Conservation (phyloP, 164 flowering plant genomes). For the Santalum album region DNA sequence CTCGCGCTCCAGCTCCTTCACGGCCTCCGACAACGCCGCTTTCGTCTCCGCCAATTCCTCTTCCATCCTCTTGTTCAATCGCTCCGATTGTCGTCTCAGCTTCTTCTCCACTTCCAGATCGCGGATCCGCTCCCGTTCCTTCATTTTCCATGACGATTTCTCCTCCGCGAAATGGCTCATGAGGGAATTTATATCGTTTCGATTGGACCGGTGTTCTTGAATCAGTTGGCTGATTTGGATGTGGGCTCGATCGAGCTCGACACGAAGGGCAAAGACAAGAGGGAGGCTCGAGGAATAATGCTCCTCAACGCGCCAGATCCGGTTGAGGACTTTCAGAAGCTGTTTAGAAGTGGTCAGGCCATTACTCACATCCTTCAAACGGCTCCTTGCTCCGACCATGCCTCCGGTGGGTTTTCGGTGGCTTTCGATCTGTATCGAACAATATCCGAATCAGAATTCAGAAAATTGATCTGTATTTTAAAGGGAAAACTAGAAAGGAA, state of each 20-base stretch:
- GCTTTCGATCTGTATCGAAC: constrained; percentile 21
- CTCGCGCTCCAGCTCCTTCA: constrained; percentile 39
- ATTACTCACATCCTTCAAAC: constrained; percentile 41
- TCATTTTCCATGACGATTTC: constrained; percentile 37
- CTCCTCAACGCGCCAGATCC: constrained; percentile 25
- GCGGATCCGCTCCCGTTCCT: constrained; percentile 27
- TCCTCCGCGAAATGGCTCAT: constrained; percentile 42
- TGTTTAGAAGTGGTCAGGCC: constrained; percentile 42
- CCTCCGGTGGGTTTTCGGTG: constrained; percentile 5
- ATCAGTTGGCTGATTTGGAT: constrained; percentile 30
- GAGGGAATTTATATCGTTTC: constrained; percentile 20
- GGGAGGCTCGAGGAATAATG: constrained; percentile 29
- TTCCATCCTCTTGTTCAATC: constrained; percentile 52
- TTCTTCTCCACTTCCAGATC: constrained; percentile 49
- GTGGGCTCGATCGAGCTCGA: constrained; percentile 43
- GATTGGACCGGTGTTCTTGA: constrained; percentile 21
- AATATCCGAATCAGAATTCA: too few relatives aligned
- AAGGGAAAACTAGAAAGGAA: too few relatives aligned
- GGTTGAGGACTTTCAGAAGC: constrained; percentile 41
- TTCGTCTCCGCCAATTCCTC: constrained; percentile 38
- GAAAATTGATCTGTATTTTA: too few relatives aligned
- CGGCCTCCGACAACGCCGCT: constrained; percentile 18
- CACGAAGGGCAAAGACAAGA: constrained; percentile 34
- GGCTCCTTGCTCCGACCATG: constrained; percentile 14
- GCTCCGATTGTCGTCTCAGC: constrained; percentile 43